Evolutionary conservation across 345 rosid species (phyloP).

Genomic region (Conringia planisiliqua): DNA sequence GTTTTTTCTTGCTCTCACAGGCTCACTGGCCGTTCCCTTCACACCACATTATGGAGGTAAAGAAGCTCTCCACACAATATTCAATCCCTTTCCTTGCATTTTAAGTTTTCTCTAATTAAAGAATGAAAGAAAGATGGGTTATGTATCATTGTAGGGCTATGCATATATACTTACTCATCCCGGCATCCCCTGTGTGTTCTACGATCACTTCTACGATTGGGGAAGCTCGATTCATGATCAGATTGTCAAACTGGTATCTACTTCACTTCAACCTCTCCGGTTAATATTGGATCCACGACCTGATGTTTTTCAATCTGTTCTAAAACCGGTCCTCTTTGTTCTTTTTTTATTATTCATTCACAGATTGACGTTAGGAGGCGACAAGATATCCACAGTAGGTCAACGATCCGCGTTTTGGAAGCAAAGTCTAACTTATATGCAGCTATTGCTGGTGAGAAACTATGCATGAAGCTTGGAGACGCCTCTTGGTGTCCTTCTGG

Average conservation of each 20-base stretch:
- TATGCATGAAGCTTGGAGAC: conserved; percentile 84
- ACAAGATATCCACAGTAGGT: conserved; percentile 66
- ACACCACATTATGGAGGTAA: conserved; percentile 77
- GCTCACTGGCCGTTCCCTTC: conserved; percentile 92
- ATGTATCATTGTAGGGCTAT: conserved; percentile 56
- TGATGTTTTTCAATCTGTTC: neutral
- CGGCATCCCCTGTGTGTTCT: conserved; percentile 80
- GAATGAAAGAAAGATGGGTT: neutral
- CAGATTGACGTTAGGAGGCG: conserved; percentile 64
- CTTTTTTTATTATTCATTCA: neutral
- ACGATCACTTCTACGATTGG: conserved; percentile 85
- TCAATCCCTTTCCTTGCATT: neutral
- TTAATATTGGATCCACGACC: neutral
- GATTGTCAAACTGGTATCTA: conserved; percentile 65
- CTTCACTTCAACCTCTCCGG: neutral
- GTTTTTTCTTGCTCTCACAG: conserved; percentile 38
- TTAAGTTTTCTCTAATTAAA: neutral
- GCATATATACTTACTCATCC: conserved; percentile 93
- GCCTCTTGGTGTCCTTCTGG: conserved; percentile 91
- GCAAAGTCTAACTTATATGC: conserved; percentile 69
- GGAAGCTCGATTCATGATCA: conserved; percentile 63
- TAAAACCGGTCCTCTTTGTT: neutral
- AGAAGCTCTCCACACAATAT: neutral
- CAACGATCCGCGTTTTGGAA: conserved; percentile 54
- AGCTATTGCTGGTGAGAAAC: conserved; percentile 70